Evolutionary conservation across 2,329 filamentous ascomycete genomes (phyloP).

Genomic region (Beauveria varroae): DNA sequence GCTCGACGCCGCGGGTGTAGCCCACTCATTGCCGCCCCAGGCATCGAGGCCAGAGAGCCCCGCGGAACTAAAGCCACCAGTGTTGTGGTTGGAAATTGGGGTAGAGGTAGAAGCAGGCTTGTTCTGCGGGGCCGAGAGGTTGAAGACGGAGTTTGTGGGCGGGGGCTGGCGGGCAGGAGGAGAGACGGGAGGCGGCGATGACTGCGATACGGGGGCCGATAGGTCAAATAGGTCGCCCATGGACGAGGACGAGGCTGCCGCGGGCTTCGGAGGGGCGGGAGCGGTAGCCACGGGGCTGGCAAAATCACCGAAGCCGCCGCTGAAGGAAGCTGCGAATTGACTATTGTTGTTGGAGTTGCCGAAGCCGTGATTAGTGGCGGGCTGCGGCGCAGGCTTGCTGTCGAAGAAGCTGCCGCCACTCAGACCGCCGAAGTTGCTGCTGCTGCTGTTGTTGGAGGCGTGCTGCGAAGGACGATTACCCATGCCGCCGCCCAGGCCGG

Average conservation of each 20-base stretch:
- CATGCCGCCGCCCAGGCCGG: conserved; percentile 42
- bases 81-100: conserved; percentile 26
- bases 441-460: conserved; percentile 32
- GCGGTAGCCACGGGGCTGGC: conserved; percentile 48
- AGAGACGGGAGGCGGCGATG: conserved; percentile 35
- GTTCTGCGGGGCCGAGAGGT: conserved; percentile 54
- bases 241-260: conserved; percentile 44
- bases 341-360: not conserved
- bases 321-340: conserved; percentile 21
- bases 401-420: conserved; percentile 83
- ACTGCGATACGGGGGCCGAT: conserved; percentile 42
- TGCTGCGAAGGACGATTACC: conserved; percentile 27
- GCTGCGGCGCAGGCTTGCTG: conserved; percentile 46
- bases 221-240: conserved; percentile 82
- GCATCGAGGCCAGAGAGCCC: conserved; percentile 54
- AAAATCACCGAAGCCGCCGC: conserved; percentile 60
- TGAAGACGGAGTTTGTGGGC: conserved; percentile 63
- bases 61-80: conserved; percentile 29
- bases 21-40: conserved; percentile 86
- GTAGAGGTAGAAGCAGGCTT: conserved; percentile 33
- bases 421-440: conserved; percentile 46
- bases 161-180: conserved; percentile 33
- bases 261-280: conserved; percentile 29
- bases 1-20: conserved; percentile 44
- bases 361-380: not conserved